Conservation (phyloP, 2,329 filamentous ascomycete species). For the Lachnellula cervina region DNA sequence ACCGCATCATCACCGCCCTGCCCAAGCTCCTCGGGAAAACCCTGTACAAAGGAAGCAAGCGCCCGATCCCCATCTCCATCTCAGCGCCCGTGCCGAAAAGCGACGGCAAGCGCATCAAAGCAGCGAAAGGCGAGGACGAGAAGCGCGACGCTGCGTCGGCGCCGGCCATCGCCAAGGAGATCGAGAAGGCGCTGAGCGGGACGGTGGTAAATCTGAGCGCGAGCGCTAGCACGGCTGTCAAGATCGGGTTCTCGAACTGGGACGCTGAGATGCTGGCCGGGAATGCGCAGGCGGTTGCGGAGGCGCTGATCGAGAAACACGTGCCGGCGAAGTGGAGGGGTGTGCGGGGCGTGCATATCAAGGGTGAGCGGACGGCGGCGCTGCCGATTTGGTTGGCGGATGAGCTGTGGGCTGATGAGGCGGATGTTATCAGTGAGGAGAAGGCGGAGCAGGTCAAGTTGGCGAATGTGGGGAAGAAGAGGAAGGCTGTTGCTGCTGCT, state of each 20-base stretch:
- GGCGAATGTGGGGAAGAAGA: conserved; percentile 56
- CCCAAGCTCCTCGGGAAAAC: conserved; percentile 81
- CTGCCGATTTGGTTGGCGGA: conserved; percentile 93
- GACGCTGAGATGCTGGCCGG: conserved; percentile 69
- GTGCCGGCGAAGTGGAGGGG: conserved; percentile 86
- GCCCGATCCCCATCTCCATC: conserved; percentile 78
- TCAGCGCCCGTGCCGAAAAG: conserved; percentile 56
- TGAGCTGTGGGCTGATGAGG: conserved; percentile 81
- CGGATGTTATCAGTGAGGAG: conserved; percentile 62
- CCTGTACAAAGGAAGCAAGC: conserved; percentile 82
- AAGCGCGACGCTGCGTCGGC: conserved; percentile 43
- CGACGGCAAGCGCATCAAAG: conserved; percentile 53
- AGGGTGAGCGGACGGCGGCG: conserved; percentile 74
- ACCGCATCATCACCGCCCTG: conserved; percentile 71
- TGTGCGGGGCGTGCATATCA: conserved; percentile 80
- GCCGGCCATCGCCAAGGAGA: conserved; percentile 68
- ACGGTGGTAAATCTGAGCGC: conserved; percentile 77
- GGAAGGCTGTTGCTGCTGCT: conserved; percentile 33
- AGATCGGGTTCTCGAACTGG: conserved; percentile 72
- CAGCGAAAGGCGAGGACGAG: conserved; percentile 44
- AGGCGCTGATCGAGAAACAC: conserved; percentile 68
- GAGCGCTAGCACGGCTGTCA: conserved; percentile 73
- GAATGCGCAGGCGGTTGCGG: conserved; percentile 71
- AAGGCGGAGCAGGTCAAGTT: conserved; percentile 34
- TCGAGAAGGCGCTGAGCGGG: conserved; percentile 70